Evolutionary conservation across 2,329 filamentous ascomycete genomes (phyloP).

Genomic region (Diaporthe citriasiana): DNA sequence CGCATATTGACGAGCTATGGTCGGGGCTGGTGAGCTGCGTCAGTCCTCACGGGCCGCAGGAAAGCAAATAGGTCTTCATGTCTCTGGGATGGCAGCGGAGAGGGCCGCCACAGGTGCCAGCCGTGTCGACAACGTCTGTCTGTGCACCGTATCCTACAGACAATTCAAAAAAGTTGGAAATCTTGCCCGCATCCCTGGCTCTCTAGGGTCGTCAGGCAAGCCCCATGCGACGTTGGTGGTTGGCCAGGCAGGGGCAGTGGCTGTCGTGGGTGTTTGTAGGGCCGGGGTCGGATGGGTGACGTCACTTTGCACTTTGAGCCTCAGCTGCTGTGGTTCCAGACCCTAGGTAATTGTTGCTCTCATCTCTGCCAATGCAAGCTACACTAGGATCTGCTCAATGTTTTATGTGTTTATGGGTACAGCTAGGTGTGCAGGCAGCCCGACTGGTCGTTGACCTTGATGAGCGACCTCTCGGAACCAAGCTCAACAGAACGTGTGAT

Average conservation of each 20-base stretch:
- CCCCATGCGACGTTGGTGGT: slow-evolving; percentile 1
- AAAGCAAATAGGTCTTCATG: background rate
- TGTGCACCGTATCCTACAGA: too few species aligned
- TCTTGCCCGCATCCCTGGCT: background rate
- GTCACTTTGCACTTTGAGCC: slow-evolving; percentile 31
- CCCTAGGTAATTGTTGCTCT: too few species aligned
- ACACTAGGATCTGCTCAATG: too few species aligned
- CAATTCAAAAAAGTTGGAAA: slow-evolving; percentile 34
- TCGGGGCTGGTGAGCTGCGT: background rate
- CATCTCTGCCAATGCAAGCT: too few species aligned
- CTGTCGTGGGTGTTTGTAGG: too few species aligned
- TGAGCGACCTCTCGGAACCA: slow-evolving; percentile 33
- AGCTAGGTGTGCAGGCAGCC: slow-evolving; percentile 39
- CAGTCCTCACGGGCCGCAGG: background rate
- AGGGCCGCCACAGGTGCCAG: slow-evolving; percentile 24
- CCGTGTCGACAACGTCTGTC: background rate
- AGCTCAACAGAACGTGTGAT: slow-evolving; percentile 38
- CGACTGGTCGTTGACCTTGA: slow-evolving; percentile 36
- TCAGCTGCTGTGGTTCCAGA: background rate
- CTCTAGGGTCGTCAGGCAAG: background rate
- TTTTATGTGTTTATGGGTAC: too few species aligned
- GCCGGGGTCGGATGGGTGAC: slow-evolving; percentile 19
- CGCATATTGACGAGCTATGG: slow-evolving; percentile 14
- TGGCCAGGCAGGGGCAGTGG: background rate
- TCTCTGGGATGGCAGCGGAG: background rate